phyloP scores from a whole-genome alignment of 139 green algal species.

The Chlamydomonas urium region DNA sequence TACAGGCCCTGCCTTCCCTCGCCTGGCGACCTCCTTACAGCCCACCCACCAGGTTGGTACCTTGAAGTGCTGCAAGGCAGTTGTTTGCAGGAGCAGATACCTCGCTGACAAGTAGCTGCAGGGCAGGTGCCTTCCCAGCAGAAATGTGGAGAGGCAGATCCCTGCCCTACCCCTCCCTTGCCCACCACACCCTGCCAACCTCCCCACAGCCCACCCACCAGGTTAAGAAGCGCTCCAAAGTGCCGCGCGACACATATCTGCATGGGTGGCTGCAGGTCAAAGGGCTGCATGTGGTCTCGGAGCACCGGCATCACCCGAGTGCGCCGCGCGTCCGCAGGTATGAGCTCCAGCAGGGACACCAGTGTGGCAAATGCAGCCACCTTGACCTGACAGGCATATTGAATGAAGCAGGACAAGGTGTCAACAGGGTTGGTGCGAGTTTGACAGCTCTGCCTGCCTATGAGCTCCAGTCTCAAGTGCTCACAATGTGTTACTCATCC shows the following conservation, averaged over 20 bases:
- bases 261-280: slow-evolving; percentile 50
- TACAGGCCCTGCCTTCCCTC: too few species aligned
- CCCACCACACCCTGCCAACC: too few species aligned
- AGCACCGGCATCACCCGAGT: slow-evolving; percentile 45
- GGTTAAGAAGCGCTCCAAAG: slow-evolving; percentile 24
- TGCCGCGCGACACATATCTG: slow-evolving; percentile 43
- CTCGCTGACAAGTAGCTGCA: too few species aligned
- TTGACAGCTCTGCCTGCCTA: too few species aligned
- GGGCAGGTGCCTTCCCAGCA: too few species aligned
- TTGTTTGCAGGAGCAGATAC: slow-evolving; percentile 46
- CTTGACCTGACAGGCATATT: too few species aligned
- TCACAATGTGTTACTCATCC: too few species aligned
- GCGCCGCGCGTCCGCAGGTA: slow-evolving; percentile 36
- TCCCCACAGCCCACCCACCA: background rate
- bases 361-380: slow-evolving; percentile 31
- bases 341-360: slow-evolving; percentile 27
- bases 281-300: slow-evolving; percentile 47
- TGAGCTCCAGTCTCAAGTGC: too few species aligned
- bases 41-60: background rate
- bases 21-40: background rate
- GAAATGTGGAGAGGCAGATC: too few species aligned
- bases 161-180: too few species aligned
- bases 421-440: too few species aligned
- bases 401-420: too few species aligned
- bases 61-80: slow-evolving; percentile 39